Percentiles rank a stretch among this genome's conserved stretches.
Evolutionary conservation across 2,329 filamentous ascomycete species (phyloP).

Genomic region (Neofusicoccum cordaticola): DNA sequence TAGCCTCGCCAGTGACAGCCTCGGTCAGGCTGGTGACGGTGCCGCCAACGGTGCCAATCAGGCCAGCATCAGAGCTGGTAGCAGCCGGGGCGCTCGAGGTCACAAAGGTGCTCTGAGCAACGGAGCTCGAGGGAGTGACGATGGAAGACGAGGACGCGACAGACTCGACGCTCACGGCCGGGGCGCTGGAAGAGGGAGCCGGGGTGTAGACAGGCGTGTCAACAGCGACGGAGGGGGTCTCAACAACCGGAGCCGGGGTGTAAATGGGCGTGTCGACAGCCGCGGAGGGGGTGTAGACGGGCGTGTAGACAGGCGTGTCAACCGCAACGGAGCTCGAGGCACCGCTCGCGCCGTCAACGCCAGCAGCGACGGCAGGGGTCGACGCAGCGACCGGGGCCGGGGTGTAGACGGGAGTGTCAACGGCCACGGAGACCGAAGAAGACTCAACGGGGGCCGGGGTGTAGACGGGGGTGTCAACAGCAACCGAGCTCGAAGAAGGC

Average conservation of each 20-base stretch:
- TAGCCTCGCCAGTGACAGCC: conserved; percentile 29
- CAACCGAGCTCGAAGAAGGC: neutral
- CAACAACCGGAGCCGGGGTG: neutral
- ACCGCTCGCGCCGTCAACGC: neutral
- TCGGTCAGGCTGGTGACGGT: neutral
- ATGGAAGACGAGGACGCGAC: neutral
- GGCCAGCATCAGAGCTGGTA: neutral
- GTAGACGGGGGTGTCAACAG: neutral
- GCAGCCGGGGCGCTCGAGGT: conserved; percentile 10
- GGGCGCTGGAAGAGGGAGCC: neutral
- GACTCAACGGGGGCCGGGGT: no score
- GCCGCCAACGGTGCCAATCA: neutral
- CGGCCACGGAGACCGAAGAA: neutral
- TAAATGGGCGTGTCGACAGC: neutral
- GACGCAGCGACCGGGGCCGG: neutral
- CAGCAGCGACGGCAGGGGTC: neutral
- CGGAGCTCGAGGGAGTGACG: no score
- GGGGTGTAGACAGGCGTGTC: conserved; percentile 1
- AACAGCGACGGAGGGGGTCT: neutral
- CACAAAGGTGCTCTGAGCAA: neutral
- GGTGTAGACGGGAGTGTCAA: neutral
- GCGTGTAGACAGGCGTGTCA: neutral
- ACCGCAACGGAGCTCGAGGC: neutral
- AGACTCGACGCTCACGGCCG: neutral
- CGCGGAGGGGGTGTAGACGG: neutral